Conservation (phyloP, 441 rosid genomes). For the Brassica hybrid region DNA sequence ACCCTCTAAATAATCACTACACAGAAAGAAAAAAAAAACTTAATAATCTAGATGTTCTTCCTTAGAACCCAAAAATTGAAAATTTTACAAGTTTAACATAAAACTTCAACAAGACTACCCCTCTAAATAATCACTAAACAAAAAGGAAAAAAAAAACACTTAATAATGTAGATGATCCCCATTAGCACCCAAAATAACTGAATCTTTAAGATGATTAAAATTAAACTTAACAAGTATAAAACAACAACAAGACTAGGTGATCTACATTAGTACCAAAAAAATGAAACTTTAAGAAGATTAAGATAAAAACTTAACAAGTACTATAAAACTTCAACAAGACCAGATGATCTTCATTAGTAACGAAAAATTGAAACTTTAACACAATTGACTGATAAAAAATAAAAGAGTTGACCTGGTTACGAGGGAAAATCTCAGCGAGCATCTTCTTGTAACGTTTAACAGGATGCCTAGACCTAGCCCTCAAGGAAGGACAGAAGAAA, state of each 20-base stretch:
- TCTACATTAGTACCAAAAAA: background rate
- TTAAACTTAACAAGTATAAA: background rate
- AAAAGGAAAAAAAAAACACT: background rate
- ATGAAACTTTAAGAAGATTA: background rate
- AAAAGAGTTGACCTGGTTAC: conserved; percentile 65
- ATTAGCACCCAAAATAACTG: background rate
- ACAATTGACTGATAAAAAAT: background rate
- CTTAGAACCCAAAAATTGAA: too few relatives aligned
- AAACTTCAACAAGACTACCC: background rate
- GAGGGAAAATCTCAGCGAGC: conserved; percentile 84
- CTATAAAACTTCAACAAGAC: background rate
- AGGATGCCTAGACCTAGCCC: conserved; percentile 95
- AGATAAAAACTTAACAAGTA: background rate
- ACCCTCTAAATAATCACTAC: too few relatives aligned
- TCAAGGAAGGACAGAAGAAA: conserved; percentile 88
- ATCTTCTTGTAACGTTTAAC: conserved; percentile 95
- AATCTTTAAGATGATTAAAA: background rate
- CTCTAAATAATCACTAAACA: conserved; percentile 9
- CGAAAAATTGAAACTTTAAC: background rate
- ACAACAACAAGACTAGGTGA: background rate
- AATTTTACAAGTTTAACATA: too few relatives aligned
- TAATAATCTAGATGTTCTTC: too few relatives aligned
- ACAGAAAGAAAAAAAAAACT: too few relatives aligned
- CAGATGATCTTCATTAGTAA: background rate
- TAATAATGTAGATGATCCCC: background rate